These are phyloP conservation scores for Cutaneotrichosporon cyanovorans DNA, from an alignment of 1,284 basidiomycete species.

Conservation along the genomic window DNA sequence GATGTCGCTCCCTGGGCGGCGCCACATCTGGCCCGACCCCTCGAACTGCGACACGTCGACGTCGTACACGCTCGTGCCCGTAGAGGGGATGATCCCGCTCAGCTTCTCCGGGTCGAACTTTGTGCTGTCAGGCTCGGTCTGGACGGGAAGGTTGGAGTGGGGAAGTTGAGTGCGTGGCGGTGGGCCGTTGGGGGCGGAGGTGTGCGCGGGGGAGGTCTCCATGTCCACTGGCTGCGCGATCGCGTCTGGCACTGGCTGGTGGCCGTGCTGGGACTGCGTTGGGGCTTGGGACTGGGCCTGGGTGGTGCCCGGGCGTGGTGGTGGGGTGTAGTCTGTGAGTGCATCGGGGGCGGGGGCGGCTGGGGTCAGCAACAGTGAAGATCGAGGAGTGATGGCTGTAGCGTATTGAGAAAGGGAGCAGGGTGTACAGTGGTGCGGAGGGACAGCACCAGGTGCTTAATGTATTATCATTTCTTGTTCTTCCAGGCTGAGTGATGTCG, in stretches of 20 bases:
- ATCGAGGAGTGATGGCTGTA: no score
- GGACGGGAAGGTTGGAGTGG: constrained; percentile 34
- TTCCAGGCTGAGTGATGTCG: no score
- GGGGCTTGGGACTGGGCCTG: constrained; percentile 26
- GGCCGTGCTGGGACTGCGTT: constrained; percentile 2
- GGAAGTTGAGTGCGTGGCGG: constrained; percentile 24
- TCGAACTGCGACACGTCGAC: constrained; percentile 74
- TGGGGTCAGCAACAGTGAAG: constrained; percentile 5
- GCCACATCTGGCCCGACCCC: constrained; percentile 74
- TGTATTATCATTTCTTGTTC: no score
- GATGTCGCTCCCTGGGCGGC: constrained; percentile 83
- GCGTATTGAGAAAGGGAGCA: no score
- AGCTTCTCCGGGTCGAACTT: constrained; percentile 58
- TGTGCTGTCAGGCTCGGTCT: constrained; percentile 17
- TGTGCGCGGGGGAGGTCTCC: constrained; percentile 17
- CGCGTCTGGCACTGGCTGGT: constrained; percentile 1
- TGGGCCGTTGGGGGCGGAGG: constrained; percentile 8
- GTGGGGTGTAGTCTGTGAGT: constrained; percentile 83
- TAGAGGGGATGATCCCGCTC: constrained; percentile 51
- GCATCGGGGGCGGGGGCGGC: constrained; percentile 54
- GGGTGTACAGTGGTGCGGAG: no score
- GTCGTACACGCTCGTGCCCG: constrained; percentile 75
- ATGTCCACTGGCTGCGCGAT: constrained; percentile 5
- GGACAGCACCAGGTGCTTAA: no score
- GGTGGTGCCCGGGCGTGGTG: constrained; percentile 54